phyloP scores from a whole-genome alignment of 805 yeast species.

The Wickerhamomyces pijperi region DNA sequence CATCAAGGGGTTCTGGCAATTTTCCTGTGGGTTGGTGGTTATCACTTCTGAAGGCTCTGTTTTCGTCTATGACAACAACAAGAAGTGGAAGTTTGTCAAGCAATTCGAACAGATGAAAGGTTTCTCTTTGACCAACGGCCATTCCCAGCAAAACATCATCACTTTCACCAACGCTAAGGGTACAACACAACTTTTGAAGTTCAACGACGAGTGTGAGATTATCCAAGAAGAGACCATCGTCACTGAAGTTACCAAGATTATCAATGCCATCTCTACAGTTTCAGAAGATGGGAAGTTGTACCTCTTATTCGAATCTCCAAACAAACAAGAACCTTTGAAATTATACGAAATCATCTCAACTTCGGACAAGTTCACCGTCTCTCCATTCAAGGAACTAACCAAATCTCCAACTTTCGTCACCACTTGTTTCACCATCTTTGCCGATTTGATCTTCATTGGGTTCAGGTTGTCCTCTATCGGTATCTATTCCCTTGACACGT shows the following conservation, averaged over 20 bases:
- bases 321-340: constrained; percentile 43
- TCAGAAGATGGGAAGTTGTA: constrained; percentile 21
- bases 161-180: constrained; percentile 29
- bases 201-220: constrained; percentile 25
- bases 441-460: constrained; percentile 43
- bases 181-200: constrained; percentile 30
- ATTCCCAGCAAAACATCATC: constrained; percentile 23
- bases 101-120: constrained; percentile 21
- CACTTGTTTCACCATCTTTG: constrained; percentile 41
- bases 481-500: constrained; percentile 31
- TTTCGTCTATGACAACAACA: constrained; percentile 16
- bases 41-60: constrained; percentile 53
- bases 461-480: constrained; percentile 63
- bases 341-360: constrained; percentile 26
- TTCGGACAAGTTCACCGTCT: constrained; percentile 14
- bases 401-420: constrained; percentile 44
- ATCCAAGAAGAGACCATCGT: constrained; percentile 12
- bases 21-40: constrained; percentile 33
- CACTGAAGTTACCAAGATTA: constrained; percentile 31
- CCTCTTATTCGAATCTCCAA: constrained; percentile 54
- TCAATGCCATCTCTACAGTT: constrained; percentile 32
- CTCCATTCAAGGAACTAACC: constrained; percentile 13
- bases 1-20: constrained; percentile 47
- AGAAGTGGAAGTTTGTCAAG: constrained; percentile 20
- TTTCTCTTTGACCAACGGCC: constrained; percentile 33